Conservation (phyloP, 164 flowering plant species). For the Nymphaea colorata region DNA sequence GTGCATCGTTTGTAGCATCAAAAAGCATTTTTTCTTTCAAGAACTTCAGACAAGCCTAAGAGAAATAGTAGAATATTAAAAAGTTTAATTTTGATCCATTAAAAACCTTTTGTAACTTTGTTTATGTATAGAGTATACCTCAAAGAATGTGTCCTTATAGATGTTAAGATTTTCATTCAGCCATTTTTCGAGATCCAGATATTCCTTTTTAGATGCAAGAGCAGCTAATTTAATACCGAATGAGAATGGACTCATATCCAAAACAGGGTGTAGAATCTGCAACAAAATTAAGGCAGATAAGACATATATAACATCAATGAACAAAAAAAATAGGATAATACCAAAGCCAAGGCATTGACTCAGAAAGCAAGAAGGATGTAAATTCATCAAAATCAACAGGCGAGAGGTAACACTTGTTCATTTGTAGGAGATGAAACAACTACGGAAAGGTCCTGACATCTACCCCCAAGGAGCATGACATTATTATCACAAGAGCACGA, state of each 20-base stretch:
- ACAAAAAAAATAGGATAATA: neutral
- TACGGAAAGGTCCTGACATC: no score
- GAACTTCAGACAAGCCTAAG: conserved; percentile 79
- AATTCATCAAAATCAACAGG: neutral
- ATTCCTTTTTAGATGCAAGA: conserved; percentile 57
- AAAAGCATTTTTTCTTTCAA: conserved; percentile 42
- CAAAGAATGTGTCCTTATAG: conserved; percentile 53
- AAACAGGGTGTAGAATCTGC: conserved; percentile 56
- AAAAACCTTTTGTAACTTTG: neutral
- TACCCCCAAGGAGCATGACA: no score
- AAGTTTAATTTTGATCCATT: neutral
- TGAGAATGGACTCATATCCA: conserved; percentile 55
- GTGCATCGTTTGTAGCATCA: conserved; percentile 30
- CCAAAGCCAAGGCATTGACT: neutral
- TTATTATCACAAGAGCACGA: no score
- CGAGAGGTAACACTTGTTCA: no score
- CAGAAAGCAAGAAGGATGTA: neutral
- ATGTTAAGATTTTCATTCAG: conserved; percentile 37
- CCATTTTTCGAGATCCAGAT: conserved; percentile 72
- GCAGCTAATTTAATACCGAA: conserved; percentile 61
- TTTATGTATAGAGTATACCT: conserved; percentile 26
- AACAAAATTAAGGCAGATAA: neutral
- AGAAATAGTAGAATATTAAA: neutral
- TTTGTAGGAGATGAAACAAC: no score
- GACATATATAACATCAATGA: neutral